Conservation (phyloP, 2,329 filamentous ascomycete species). For the Pezicula carpinea region DNA sequence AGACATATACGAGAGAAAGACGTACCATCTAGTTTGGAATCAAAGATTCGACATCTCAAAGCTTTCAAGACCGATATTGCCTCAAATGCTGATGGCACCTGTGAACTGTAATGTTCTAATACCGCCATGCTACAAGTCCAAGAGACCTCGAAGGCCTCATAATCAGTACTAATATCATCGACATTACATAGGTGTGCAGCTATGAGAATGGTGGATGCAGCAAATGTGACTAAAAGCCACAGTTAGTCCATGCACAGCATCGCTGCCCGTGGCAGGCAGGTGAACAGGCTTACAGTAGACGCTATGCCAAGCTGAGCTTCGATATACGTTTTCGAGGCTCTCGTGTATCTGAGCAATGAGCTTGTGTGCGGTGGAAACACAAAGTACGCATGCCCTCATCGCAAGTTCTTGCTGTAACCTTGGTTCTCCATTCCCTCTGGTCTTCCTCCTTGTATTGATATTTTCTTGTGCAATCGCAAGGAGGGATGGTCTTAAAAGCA, state of each 20-base stretch:
- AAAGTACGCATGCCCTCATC: slow-evolving; percentile 9
- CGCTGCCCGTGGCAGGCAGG: background rate
- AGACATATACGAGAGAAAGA: background rate
- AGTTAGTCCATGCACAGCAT: background rate
- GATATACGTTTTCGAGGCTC: slow-evolving; percentile 6
- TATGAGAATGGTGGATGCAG: slow-evolving; percentile 6
- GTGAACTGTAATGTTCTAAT: slow-evolving; percentile 2
- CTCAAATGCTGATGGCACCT: slow-evolving; percentile 6
- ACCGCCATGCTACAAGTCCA: slow-evolving; percentile 2
- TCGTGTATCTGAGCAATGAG: slow-evolving; percentile 7
- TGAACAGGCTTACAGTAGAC: slow-evolving; percentile 14
- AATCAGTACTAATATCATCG: background rate
- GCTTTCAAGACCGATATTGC: background rate
- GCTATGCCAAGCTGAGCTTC: slow-evolving; percentile 15
- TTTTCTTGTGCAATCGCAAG: slow-evolving; percentile 1
- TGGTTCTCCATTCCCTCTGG: background rate
- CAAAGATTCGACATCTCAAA: background rate
- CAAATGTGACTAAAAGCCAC: slow-evolving; percentile 2
- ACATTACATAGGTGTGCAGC: slow-evolving; percentile 4
- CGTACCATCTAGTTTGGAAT: background rate
- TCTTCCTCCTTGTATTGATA: background rate
- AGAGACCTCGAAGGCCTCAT: background rate
- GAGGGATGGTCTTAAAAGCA: slow-evolving; percentile 8
- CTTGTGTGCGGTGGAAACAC: slow-evolving; percentile 12
- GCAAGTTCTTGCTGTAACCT: slow-evolving; percentile 2